These are phyloP conservation scores for Clarkia xantiana DNA, from an alignment of 345 rosid genomes.

Conservation along the genomic window DNA sequence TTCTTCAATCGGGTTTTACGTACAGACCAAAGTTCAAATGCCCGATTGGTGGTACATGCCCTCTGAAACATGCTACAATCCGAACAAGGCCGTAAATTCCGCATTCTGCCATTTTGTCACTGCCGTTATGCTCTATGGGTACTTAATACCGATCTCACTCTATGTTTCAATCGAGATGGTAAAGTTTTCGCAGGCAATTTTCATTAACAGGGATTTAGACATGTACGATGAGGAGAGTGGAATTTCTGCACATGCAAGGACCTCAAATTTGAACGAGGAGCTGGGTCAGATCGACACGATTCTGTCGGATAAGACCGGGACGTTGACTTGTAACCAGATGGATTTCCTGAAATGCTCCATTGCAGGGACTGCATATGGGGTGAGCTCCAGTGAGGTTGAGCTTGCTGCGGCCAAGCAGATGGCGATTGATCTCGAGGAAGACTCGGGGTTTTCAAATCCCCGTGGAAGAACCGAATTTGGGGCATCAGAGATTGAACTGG, in stretches of 20 bases:
- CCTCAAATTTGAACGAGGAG: constrained; percentile 96
- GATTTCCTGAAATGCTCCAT: constrained; percentile 94
- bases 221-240: constrained; percentile 93
- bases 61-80: constrained; percentile 46
- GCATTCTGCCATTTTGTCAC: constrained; percentile 79
- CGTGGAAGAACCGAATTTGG: constrained; percentile 3
- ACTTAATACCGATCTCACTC: constrained; percentile 88
- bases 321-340: constrained; percentile 98
- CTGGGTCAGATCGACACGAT: constrained; percentile 95
- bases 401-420: constrained; percentile 83
- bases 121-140: constrained; percentile 95
- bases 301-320: constrained; percentile 96
- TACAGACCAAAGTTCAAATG: constrained; percentile 62
- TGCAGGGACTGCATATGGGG: constrained; percentile 77
- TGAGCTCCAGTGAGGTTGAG: constrained; percentile 74
- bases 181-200: constrained; percentile 89
- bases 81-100: constrained; percentile 36
- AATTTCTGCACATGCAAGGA: constrained; percentile 70
- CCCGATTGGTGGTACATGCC: constrained; percentile 73
- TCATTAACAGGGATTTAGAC: constrained; percentile 68
- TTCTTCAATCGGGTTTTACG: constrained; percentile 80
- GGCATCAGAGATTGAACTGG: constrained; percentile 59
- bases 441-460: constrained; percentile 4
- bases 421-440: constrained; percentile 67
- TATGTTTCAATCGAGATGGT: constrained; percentile 96